These are phyloP conservation scores for Penicillium odoratum DNA, from an alignment of 495 filamentous ascomycete genomes.

Conservation along the genomic window DNA sequence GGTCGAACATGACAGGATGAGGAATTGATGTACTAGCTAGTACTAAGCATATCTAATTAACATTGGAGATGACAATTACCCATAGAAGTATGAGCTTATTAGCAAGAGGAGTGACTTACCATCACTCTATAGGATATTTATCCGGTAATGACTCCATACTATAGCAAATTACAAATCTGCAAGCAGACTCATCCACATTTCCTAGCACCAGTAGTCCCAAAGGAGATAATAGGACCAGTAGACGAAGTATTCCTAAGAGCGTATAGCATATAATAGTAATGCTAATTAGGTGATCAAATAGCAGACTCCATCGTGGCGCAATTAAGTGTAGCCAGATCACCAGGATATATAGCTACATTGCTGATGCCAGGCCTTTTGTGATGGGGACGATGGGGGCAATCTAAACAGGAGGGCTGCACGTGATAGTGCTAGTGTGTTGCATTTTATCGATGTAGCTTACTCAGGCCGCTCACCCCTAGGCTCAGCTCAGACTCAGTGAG, in stretches of 20 bases:
- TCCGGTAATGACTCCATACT: not conserved
- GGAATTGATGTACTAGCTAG: no score
- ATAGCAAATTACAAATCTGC: not conserved
- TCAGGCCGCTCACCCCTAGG: not conserved
- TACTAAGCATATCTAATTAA: no score
- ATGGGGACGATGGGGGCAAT: constrained; percentile 6
- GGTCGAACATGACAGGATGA: no score
- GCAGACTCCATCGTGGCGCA: constrained; percentile 7
- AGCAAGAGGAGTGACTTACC: not conserved
- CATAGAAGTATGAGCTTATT: not conserved
- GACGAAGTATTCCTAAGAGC: constrained; percentile 7
- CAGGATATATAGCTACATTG: not conserved
- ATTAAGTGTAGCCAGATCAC: constrained; percentile 3
- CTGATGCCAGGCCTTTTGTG: constrained; percentile 1
- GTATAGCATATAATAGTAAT: not conserved
- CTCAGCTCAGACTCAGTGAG: not conserved
- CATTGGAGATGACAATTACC: not conserved
- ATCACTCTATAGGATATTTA: not conserved
- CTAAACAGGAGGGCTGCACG: not conserved
- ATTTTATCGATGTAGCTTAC: not conserved
- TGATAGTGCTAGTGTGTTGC: not conserved
- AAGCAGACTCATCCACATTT: not conserved
- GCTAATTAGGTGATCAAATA: constrained; percentile 5
- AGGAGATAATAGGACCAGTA: constrained; percentile 2
- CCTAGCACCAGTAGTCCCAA: constrained; percentile 1